phyloP scores from a whole-genome alignment of 139 green algal species.

The Chlorella ohadii region DNA sequence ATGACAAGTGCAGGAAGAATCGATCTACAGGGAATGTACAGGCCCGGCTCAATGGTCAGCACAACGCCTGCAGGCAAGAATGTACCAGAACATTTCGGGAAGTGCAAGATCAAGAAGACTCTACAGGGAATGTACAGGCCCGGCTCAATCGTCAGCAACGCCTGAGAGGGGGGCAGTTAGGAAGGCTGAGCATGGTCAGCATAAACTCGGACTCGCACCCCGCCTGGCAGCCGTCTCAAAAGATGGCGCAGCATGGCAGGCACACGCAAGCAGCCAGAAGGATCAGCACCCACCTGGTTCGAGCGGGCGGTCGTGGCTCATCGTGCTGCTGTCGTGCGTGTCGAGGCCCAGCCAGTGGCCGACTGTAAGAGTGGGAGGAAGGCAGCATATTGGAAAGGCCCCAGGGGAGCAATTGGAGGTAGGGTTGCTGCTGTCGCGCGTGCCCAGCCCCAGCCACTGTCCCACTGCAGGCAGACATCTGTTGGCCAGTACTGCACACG shows the following conservation, averaged over 20 bases:
- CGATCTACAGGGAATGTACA: constrained; percentile 95
- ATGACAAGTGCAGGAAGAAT: too few relatives aligned
- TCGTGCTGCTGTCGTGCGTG: constrained; percentile 77
- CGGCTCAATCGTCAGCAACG: constrained; percentile 85
- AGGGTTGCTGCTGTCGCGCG: not conserved
- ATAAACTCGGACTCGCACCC: too few relatives aligned
- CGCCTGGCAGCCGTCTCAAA: too few relatives aligned
- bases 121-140: constrained; percentile 91
- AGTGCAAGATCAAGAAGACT: too few relatives aligned
- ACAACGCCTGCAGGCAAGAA: constrained; percentile 6
- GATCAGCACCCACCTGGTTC: constrained; percentile 34
- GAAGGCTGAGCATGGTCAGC: too few relatives aligned
- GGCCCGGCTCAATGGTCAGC: constrained; percentile 85
- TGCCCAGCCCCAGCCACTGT: too few relatives aligned
- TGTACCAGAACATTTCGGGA: too few relatives aligned
- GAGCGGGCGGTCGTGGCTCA: constrained; percentile 66
- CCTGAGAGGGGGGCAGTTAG: too few relatives aligned
- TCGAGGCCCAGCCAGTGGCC: constrained; percentile 83
- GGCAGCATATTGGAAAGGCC: too few relatives aligned
- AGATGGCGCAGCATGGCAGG: not conserved
- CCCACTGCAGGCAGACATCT: too few relatives aligned
- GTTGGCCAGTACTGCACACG: too few relatives aligned
- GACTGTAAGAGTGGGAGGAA: constrained; percentile 21
- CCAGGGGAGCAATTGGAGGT: not conserved
- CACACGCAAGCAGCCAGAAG: too few relatives aligned